A percentile compares a stretch with the other conserved stretches of the same genome.
These are phyloP conservation scores for Thecamonas trahens DNA, from an alignment of 78 protist genomes.

Conservation along the genomic window DNA sequence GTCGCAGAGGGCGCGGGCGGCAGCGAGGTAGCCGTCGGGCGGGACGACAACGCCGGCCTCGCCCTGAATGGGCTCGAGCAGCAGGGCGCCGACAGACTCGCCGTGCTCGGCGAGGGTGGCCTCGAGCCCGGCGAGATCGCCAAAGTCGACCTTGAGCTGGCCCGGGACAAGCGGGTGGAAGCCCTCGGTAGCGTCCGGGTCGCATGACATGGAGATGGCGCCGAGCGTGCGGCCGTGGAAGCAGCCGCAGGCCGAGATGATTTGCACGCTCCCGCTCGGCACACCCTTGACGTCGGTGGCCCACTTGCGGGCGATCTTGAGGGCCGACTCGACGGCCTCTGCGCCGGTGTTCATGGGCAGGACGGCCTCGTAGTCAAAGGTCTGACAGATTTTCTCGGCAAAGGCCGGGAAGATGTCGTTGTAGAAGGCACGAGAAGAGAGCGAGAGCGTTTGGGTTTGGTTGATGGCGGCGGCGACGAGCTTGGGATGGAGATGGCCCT, in stretches of 20 bases:
- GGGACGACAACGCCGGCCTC: slow-evolving; percentile 92
- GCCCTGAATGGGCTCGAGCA: slow-evolving; percentile 95
- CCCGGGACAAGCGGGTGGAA: slow-evolving; percentile 66
- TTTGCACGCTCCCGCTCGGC: slow-evolving; percentile 8
- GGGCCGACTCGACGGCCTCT: slow-evolving; percentile 83
- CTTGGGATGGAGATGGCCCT: slow-evolving; percentile 89
- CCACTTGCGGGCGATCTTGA: slow-evolving; percentile 94
- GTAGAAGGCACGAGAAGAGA: slow-evolving; percentile 95
- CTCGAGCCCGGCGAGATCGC: slow-evolving; percentile 68
- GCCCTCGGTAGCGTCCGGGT: slow-evolving; percentile 57
- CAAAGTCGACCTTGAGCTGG: slow-evolving; percentile 29
- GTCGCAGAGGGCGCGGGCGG: slow-evolving; percentile 68
- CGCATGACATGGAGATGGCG: slow-evolving; percentile 74
- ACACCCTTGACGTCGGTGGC: slow-evolving; percentile 77
- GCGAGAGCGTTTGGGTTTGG: slow-evolving; percentile 75
- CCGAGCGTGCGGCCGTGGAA: slow-evolving; percentile 96
- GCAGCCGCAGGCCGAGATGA: slow-evolving; percentile 59
- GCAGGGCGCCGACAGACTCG: slow-evolving; percentile 57
- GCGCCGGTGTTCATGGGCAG: slow-evolving; percentile 97
- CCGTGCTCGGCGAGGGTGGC: slow-evolving; percentile 43
- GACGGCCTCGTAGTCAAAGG: slow-evolving; percentile 79
- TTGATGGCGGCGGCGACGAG: slow-evolving; percentile 69
- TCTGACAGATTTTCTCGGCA: slow-evolving; percentile 55
- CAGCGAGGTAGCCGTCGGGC: slow-evolving; percentile 65
- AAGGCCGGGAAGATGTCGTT: slow-evolving; percentile 66